Conservation (phyloP, 2,329 filamentous ascomycete genomes). For the Botrytis porri region DNA sequence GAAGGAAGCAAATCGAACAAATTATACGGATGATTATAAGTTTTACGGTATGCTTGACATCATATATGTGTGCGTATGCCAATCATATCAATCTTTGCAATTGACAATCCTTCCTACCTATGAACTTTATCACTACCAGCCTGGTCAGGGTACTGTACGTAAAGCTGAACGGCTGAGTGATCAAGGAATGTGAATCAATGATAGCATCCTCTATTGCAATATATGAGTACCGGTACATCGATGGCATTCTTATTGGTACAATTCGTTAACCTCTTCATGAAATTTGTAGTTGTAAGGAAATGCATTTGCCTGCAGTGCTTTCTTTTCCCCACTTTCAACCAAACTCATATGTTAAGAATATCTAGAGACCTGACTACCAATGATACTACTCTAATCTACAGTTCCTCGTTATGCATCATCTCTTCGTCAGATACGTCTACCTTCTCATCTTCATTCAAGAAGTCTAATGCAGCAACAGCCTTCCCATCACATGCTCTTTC, state of each 20-base stretch:
- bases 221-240: too few relatives aligned
- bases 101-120: not conserved
- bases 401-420: slow-evolving; percentile 26
- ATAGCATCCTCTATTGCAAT: not conserved
- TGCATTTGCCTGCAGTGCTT: not conserved
- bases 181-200: not conserved
- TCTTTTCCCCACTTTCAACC: not conserved
- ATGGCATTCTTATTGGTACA: not conserved
- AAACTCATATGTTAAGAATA: not conserved
- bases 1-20: too few relatives aligned
- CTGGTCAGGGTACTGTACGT: not conserved
- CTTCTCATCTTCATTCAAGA: slow-evolving; percentile 43
- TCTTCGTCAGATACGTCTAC: slow-evolving; percentile 3
- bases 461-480: slow-evolving; percentile 56
- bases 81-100: not conserved
- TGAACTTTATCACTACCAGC: not conserved
- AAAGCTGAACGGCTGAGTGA: not conserved
- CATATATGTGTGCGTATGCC: not conserved
- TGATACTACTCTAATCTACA: slow-evolving; percentile 22
- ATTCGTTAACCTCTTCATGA: not conserved
- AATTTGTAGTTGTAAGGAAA: too few relatives aligned
- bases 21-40: not conserved
- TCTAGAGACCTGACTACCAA: not conserved
- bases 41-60: not conserved
- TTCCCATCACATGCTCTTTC: slow-evolving; percentile 74